Conservation (phyloP, 2,329 filamentous ascomycete species). For the Ramularia collo-cygni region DNA sequence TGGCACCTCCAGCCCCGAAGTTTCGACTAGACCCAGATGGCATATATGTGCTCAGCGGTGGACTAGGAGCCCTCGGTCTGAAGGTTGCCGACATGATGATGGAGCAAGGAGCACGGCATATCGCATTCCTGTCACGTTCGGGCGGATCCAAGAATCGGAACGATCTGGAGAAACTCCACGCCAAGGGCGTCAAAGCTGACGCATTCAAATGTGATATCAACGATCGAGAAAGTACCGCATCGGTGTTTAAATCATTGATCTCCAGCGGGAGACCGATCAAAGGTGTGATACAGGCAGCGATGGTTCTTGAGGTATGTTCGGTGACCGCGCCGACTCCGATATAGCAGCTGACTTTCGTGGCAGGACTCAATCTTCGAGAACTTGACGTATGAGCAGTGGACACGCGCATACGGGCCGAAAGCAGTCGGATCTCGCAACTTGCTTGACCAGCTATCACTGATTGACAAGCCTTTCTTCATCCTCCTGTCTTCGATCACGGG, state of each 20-base stretch:
- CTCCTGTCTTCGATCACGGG: slow-evolving; percentile 21
- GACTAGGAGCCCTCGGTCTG: slow-evolving; percentile 3
- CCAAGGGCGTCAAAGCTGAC: neutral
- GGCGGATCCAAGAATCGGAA: slow-evolving; percentile 1
- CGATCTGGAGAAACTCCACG: neutral
- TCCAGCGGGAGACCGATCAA: slow-evolving; percentile 1
- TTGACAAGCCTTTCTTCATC: slow-evolving; percentile 28
- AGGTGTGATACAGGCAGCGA: slow-evolving; percentile 28
- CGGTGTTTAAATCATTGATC: neutral
- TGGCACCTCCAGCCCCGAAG: slow-evolving; percentile 5
- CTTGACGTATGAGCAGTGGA: slow-evolving; percentile 19
- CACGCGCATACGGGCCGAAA: slow-evolving; percentile 17
- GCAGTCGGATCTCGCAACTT: slow-evolving; percentile 26
- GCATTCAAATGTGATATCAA: slow-evolving; percentile 1
- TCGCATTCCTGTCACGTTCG: slow-evolving; percentile 1
- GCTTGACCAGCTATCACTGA: slow-evolving; percentile 14
- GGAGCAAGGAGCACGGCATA: neutral
- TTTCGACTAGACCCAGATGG: slow-evolving; percentile 15
- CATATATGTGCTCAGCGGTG: slow-evolving; percentile 8
- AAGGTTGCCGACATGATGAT: slow-evolving; percentile 2
- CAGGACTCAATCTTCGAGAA: slow-evolving; percentile 16
- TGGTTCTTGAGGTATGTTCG: slow-evolving; percentile 29
- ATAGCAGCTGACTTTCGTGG: too few species aligned
- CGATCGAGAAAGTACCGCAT: neutral
- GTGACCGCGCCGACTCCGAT: too few species aligned